These are phyloP conservation scores for Chaetomium olivaceum DNA, from an alignment of 2,329 filamentous ascomycete genomes.

Conservation along the genomic window DNA sequence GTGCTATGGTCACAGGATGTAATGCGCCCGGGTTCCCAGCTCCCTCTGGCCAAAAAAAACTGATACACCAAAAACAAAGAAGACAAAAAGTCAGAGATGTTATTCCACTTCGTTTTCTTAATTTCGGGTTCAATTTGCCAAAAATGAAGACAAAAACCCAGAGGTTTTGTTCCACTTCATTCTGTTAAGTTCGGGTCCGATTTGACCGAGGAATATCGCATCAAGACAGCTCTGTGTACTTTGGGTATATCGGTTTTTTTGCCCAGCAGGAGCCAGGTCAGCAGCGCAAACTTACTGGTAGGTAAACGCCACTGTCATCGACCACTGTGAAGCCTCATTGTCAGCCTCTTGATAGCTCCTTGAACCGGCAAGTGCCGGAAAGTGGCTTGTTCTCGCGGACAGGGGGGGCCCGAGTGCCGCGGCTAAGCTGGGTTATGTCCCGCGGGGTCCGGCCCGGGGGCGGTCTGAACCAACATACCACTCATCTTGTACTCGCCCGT, in stretches of 20 bases:
- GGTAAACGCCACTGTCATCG: slow-evolving; percentile 91
- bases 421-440: not conserved
- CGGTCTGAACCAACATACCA: slow-evolving; percentile 54
- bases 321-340: slow-evolving; percentile 64
- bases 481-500: slow-evolving; percentile 78
- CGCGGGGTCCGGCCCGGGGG: not conserved
- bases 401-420: slow-evolving; percentile 22
- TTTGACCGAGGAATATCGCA: too few species aligned
- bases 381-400: slow-evolving; percentile 5
- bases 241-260: too few species aligned
- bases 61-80: too few species aligned
- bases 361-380: not conserved
- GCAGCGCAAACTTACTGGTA: slow-evolving; percentile 80
- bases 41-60: too few species aligned
- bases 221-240: too few species aligned
- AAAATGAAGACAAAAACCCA: too few species aligned
- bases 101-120: too few species aligned
- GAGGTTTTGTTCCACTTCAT: too few species aligned
- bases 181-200: too few species aligned
- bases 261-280: too few species aligned
- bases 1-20: not conserved
- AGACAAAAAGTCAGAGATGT: too few species aligned
- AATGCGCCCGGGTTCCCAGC: not conserved
- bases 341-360: not conserved
- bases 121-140: too few species aligned